Percentiles rank a stretch among this genome's conserved stretches.
Conservation (phyloP, 345 rosid species). For the Moringa oleifera region DNA sequence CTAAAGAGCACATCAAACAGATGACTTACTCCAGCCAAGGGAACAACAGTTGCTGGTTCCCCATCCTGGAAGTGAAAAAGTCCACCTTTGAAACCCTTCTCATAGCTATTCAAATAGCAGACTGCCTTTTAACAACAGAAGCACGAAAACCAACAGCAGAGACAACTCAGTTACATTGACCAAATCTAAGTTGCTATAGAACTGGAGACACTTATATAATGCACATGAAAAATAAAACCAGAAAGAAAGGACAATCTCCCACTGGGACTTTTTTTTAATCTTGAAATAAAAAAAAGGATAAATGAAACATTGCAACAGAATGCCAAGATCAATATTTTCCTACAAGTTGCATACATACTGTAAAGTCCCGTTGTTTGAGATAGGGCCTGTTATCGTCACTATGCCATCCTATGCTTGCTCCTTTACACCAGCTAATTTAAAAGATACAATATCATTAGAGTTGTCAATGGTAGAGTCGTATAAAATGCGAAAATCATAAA, state of each 20-base stretch:
- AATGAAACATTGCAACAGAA: neutral
- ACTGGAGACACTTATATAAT: neutral
- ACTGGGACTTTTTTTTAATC: too few species aligned
- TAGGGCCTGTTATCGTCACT: conserved; percentile 86
- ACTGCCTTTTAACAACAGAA: conserved; percentile 60
- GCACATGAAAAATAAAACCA: too few species aligned
- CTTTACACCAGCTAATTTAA: conserved; percentile 67
- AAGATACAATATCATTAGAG: neutral
- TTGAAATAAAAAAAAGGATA: neutral
- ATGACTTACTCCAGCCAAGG: conserved; percentile 69
- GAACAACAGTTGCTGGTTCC: conserved; percentile 51
- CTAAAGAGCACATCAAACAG: neutral
- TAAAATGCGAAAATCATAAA: neutral
- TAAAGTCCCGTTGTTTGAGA: conserved; percentile 74
- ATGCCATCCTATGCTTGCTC: conserved; percentile 97
- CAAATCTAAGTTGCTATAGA: neutral
- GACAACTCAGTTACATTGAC: conserved; percentile 8
- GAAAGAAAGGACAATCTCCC: neutral
- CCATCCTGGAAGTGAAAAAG: conserved; percentile 82
- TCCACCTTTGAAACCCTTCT: conserved; percentile 71
- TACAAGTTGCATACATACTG: conserved; percentile 32
- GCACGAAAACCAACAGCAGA: conserved; percentile 13
- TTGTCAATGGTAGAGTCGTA: neutral
- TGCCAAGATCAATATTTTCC: neutral
- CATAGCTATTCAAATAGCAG: conserved; percentile 80